These are phyloP conservation scores for Sugiyamaella marilandica DNA, from an alignment of 805 yeast genomes.

Conservation along the genomic window DNA sequence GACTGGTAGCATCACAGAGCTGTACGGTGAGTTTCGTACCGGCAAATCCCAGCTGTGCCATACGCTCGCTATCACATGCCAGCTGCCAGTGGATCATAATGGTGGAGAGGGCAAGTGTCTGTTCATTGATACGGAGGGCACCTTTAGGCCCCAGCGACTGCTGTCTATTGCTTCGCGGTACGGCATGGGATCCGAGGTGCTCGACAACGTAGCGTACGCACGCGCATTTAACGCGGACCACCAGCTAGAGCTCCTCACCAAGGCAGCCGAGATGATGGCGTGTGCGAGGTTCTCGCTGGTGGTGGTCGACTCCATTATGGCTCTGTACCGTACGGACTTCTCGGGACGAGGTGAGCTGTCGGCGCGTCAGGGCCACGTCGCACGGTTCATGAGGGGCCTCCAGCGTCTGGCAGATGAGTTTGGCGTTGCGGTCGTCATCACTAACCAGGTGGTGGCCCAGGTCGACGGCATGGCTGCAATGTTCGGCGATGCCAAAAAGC, in stretches of 20 bases:
- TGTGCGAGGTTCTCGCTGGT: slow-evolving; percentile 84
- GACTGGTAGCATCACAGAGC: slow-evolving; percentile 94
- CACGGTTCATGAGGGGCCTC: slow-evolving; percentile 83
- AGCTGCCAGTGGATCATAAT: slow-evolving; percentile 91
- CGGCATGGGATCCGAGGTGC: slow-evolving; percentile 89
- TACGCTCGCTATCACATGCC: slow-evolving; percentile 94
- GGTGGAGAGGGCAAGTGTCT: slow-evolving; percentile 98
- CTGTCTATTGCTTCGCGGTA: slow-evolving; percentile 87
- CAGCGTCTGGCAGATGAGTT: slow-evolving; percentile 95
- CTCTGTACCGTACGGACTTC: slow-evolving; percentile 89
- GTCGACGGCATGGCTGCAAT: slow-evolving; percentile 77
- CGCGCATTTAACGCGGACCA: slow-evolving; percentile 97
- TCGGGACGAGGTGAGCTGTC: slow-evolving; percentile 94
- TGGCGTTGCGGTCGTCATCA: slow-evolving; percentile 93
- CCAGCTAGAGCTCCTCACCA: slow-evolving; percentile 76
- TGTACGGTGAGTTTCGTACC: slow-evolving; percentile 95
- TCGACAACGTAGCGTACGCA: slow-evolving; percentile 95
- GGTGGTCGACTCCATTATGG: slow-evolving; percentile 97
- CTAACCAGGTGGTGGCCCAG: slow-evolving; percentile 96
- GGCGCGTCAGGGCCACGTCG: slow-evolving; percentile 92
- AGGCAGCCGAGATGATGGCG: slow-evolving; percentile 95
- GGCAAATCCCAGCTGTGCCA: slow-evolving; percentile 97
- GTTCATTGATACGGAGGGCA: slow-evolving; percentile 95
- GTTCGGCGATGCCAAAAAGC: slow-evolving; percentile 95
- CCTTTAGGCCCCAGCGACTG: slow-evolving; percentile 87